These are phyloP conservation scores for Cladosporium sp. DNA, from an alignment of 2,329 filamentous ascomycete species.

Conservation along the genomic window DNA sequence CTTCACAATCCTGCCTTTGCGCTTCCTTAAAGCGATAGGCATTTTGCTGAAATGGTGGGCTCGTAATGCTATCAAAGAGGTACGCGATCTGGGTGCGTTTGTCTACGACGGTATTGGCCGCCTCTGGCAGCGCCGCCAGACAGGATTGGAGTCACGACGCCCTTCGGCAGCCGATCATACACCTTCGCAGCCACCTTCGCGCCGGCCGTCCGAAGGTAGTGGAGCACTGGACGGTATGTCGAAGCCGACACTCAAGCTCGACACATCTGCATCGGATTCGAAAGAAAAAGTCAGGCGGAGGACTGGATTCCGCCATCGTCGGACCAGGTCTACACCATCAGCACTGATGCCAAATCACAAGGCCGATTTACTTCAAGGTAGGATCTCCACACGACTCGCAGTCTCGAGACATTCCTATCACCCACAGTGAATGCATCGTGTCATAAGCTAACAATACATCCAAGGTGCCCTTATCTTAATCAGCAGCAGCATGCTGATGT, in stretches of 20 bases:
- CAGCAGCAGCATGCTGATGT: constrained; percentile 83
- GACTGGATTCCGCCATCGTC: constrained; percentile 58
- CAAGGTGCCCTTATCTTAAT: constrained; percentile 70
- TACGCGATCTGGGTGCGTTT: constrained; percentile 69
- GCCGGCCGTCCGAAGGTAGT: constrained; percentile 3
- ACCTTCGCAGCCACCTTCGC: constrained; percentile 11
- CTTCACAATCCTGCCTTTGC: constrained; percentile 88
- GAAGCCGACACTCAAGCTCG: constrained; percentile 11
- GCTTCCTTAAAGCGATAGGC: constrained; percentile 77
- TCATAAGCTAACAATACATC: background rate
- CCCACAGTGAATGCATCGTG: background rate
- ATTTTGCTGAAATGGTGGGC: constrained; percentile 79
- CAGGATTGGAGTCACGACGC: constrained; percentile 5
- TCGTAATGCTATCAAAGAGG: constrained; percentile 70
- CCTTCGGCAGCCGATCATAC: constrained; percentile 3
- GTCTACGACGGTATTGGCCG: constrained; percentile 78
- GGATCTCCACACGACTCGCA: background rate
- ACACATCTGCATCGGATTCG: background rate
- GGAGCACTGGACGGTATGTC: background rate
- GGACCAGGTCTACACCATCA: constrained; percentile 83
- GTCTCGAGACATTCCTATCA: background rate
- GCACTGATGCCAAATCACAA: constrained; percentile 86
- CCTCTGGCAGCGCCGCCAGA: constrained; percentile 61
- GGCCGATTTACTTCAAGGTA: constrained; percentile 86
- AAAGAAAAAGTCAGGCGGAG: constrained; percentile 22